Conservation (phyloP, 192 early-diverging fungal genomes). For the Coemansia sp. region DNA sequence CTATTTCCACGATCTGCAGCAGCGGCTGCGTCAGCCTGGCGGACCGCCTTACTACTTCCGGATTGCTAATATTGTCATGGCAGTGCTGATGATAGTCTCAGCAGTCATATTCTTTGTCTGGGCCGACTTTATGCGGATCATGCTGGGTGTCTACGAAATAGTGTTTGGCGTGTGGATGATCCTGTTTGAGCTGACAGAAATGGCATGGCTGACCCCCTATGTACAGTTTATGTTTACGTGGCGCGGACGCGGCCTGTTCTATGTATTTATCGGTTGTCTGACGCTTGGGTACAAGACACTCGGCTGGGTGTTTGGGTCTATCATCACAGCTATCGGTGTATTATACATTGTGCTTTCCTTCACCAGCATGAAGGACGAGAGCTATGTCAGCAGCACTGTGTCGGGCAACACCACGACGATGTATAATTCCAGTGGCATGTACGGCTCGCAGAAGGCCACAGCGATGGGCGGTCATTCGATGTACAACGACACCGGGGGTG, state of each 20-base stretch:
- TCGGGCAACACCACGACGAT: not conserved
- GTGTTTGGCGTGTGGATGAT: constrained; percentile 49
- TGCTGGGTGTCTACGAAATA: constrained; percentile 47
- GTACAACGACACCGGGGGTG: not conserved
- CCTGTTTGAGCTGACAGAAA: constrained; percentile 38
- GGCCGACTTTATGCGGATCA: constrained; percentile 44
- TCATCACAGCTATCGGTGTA: constrained; percentile 40
- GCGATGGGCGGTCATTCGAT: not conserved
- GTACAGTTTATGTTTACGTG: constrained; percentile 54
- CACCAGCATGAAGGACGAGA: constrained; percentile 39
- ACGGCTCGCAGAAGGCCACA: constrained; percentile 2
- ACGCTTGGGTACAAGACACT: constrained; percentile 36
- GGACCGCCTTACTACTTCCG: constrained; percentile 51
- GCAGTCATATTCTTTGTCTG: constrained; percentile 48
- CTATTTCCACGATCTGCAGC: constrained; percentile 33
- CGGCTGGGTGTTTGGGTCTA: constrained; percentile 40
- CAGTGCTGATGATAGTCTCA: constrained; percentile 40
- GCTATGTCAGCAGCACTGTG: constrained; percentile 16
- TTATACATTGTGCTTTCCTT: constrained; percentile 40
- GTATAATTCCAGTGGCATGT: constrained; percentile 21
- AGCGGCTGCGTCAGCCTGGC: constrained; percentile 42
- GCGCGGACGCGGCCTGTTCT: constrained; percentile 47
- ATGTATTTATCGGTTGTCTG: constrained; percentile 50
- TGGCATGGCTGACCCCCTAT: constrained; percentile 37
- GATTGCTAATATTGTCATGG: constrained; percentile 35